Percentiles rank a stretch among this genome's conserved stretches.
These are phyloP conservation scores for Cryptococcus sp. DNA, from an alignment of 1,284 basidiomycete genomes.

Conservation along the genomic window DNA sequence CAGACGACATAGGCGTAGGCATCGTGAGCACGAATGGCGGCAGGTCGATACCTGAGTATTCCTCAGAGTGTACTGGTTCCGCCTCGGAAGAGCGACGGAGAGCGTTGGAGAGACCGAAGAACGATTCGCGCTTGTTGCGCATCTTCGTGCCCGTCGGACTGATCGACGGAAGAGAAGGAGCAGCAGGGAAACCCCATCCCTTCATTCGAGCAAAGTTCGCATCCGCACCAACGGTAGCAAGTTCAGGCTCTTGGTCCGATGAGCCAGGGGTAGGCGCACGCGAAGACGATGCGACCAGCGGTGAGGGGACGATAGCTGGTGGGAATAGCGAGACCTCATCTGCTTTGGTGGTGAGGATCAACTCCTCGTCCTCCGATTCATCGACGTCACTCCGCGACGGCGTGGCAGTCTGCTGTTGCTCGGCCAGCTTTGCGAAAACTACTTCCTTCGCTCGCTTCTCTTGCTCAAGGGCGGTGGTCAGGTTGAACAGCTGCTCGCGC, in stretches of 20 bases:
- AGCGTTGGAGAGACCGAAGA: conserved; percentile 45
- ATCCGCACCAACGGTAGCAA: conserved; percentile 13
- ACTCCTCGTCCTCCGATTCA: conserved; percentile 13
- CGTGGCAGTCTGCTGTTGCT: conserved; percentile 18
- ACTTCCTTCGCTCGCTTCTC: conserved; percentile 38
- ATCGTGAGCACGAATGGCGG: conserved; percentile 18
- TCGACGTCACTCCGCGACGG: neutral
- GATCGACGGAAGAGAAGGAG: conserved; percentile 1
- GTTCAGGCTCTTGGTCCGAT: conserved; percentile 6
- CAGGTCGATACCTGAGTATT: conserved; percentile 19
- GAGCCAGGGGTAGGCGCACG: neutral
- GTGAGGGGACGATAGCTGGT: conserved; percentile 1
- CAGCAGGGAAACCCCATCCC: conserved; percentile 43
- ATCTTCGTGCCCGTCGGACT: conserved; percentile 2
- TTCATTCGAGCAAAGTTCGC: conserved; percentile 34
- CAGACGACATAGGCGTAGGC: no score
- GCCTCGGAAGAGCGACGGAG: conserved; percentile 4
- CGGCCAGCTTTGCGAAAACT: conserved; percentile 19
- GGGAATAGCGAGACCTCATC: conserved; percentile 7
- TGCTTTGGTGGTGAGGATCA: conserved; percentile 8
- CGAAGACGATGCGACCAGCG: neutral
- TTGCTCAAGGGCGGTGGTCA: conserved; percentile 38
- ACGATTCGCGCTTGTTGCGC: conserved; percentile 43
- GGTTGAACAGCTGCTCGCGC: conserved; percentile 44
- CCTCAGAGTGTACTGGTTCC: neutral